Conservation (phyloP, 768 basidiomycete genomes). For the Polyporus arcularius region DNA sequence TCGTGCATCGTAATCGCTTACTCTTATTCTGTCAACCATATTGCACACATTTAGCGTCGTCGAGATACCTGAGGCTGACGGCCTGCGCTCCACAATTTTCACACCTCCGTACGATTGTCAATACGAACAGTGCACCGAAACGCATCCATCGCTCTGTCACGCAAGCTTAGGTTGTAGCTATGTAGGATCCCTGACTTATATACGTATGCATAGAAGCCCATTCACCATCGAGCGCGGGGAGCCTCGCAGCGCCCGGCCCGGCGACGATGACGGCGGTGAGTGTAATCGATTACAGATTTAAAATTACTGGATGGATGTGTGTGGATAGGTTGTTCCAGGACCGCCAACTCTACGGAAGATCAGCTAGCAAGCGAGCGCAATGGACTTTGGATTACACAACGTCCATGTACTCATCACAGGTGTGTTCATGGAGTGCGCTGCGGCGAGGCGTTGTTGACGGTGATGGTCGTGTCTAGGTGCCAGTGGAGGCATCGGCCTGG, state of each 20-base stretch:
- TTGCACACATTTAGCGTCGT: background rate
- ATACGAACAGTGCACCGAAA: background rate
- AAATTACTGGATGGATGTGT: too few species aligned
- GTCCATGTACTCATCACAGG: slow-evolving; percentile 75
- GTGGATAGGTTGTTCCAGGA: background rate
- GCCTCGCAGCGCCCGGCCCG: background rate
- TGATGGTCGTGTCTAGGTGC: slow-evolving; percentile 47
- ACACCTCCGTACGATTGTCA: background rate
- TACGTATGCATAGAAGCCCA: background rate
- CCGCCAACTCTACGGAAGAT: background rate
- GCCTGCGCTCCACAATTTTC: background rate
- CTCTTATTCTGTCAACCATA: slow-evolving; percentile 11
- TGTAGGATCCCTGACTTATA: background rate
- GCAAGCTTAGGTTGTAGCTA: background rate
- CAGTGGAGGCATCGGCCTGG: slow-evolving; percentile 74
- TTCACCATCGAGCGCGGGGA: too few species aligned
- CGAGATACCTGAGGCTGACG: slow-evolving; percentile 4
- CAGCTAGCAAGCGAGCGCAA: slow-evolving; percentile 11
- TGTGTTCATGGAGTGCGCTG: slow-evolving; percentile 23
- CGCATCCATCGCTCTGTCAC: background rate
- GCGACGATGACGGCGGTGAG: background rate
- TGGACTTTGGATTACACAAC: slow-evolving; percentile 59
- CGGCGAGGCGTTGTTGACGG: background rate
- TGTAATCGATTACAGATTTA: background rate
- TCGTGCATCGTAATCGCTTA: background rate